Evolutionary conservation across 352 stramenopile species (phyloP).

Genomic region (Phytophthora crassamura): DNA sequence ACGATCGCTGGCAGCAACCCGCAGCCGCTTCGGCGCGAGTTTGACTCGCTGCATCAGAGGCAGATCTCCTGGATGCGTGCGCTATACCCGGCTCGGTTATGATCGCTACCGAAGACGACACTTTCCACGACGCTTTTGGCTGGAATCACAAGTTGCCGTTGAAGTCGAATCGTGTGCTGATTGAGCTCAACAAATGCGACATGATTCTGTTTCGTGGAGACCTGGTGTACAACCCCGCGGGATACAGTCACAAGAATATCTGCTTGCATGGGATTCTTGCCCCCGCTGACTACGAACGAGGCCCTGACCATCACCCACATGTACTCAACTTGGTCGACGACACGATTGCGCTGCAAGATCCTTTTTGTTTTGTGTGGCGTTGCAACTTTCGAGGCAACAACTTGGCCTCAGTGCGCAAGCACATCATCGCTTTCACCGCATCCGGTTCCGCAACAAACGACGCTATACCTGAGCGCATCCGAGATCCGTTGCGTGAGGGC

Average conservation of each 20-base stretch:
- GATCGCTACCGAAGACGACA: conserved; percentile 4
- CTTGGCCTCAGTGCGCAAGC: not conserved
- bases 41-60: not conserved
- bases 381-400: not conserved
- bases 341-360: not conserved
- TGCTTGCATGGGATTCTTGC: not conserved
- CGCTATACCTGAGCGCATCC: not conserved
- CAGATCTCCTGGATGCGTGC: not conserved
- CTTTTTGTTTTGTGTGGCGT: conserved; percentile 6
- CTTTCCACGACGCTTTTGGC: not conserved
- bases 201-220: conserved; percentile 10
- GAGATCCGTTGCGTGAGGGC: not conserved
- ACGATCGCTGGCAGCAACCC: not conserved
- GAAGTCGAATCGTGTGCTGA: not conserved
- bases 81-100: not conserved
- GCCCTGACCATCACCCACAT: not conserved
- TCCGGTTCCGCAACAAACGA: not conserved
- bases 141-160: conserved; percentile 10
- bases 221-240: not conserved
- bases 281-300: not conserved
- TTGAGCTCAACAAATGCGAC: conserved; percentile 4
- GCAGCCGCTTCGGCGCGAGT: not conserved
- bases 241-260: conserved; percentile 3
- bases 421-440: conserved; percentile 3
- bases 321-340: not conserved